Evolutionary conservation across 352 stramenopile species (phyloP).

Genomic region (Hyphochytrium catenoides): DNA sequence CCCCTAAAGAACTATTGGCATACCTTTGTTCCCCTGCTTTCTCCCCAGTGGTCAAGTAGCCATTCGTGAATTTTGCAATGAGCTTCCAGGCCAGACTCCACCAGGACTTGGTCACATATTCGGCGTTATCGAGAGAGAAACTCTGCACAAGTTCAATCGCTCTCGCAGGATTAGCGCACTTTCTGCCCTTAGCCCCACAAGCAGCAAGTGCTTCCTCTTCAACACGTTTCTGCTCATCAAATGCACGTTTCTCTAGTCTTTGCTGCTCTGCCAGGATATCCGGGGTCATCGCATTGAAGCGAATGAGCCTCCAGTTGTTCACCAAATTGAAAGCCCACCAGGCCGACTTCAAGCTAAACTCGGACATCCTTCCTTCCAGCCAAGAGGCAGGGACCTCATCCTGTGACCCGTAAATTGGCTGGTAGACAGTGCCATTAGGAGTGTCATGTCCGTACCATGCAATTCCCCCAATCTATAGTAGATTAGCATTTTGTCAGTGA

Average conservation of each 20-base stretch:
- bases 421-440: constrained; percentile 6
- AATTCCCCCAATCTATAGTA: constrained; percentile 7
- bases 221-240: too few species aligned
- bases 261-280: constrained; percentile 5
- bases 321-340: constrained; percentile 15
- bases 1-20: too few species aligned
- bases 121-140: too few species aligned
- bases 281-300: constrained; percentile 10
- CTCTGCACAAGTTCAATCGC: too few species aligned
- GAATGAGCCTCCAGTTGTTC: constrained; percentile 13
- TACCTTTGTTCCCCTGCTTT: too few species aligned
- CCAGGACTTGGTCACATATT: too few species aligned
- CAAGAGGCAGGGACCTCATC: constrained; percentile 4
- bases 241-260: too few species aligned
- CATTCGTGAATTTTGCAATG: constrained; percentile 7
- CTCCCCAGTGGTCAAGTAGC: constrained; percentile 5
- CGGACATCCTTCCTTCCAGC: constrained; percentile 3
- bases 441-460: constrained; percentile 5
- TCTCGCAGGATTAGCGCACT: too few species aligned
- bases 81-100: constrained; percentile 7
- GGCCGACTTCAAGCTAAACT: constrained; percentile 8
- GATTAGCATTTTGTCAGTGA: too few species aligned
- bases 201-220: too few species aligned
- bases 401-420: constrained; percentile 8
- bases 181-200: too few species aligned